A percentile compares a stretch with the other conserved stretches of the same genome.
These are phyloP conservation scores for Podila epigama DNA, from an alignment of 192 early-diverging fungal genomes.

Conservation along the genomic window DNA sequence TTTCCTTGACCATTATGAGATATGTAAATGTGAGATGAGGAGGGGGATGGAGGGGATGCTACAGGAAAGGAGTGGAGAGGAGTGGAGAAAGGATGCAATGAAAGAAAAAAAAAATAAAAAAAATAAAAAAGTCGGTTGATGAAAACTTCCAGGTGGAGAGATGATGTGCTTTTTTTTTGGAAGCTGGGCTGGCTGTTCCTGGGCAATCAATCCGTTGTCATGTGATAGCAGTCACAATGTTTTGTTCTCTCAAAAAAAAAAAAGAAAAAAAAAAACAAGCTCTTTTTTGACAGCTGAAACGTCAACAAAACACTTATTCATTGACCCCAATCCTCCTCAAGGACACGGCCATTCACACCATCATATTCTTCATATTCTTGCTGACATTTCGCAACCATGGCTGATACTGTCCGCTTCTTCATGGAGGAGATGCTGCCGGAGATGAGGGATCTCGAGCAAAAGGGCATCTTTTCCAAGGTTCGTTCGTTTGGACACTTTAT, in stretches of 20 bases:
- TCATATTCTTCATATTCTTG: background rate
- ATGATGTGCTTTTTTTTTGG: background rate
- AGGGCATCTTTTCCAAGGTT: conserved; percentile 82
- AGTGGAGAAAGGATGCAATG: background rate
- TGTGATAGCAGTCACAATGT: conserved; percentile 3
- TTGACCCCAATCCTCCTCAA: background rate
- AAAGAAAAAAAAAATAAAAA: conserved; percentile 4
- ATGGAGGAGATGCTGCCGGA: conserved; percentile 95
- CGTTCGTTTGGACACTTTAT: too few species aligned
- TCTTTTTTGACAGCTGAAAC: too few species aligned
- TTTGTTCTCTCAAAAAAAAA: conserved; percentile 4
- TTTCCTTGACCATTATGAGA: conserved; percentile 68
- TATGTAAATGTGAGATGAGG: conserved; percentile 15
- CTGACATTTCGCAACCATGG: conserved; percentile 66
- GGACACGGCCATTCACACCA: background rate
- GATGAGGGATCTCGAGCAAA: conserved; percentile 86
- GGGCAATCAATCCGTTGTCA: background rate
- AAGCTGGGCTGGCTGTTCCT: background rate
- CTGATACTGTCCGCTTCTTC: conserved; percentile 87
- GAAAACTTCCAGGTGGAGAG: background rate
- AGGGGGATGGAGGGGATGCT: background rate
- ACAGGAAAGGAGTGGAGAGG: background rate
- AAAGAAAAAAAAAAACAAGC: background rate
- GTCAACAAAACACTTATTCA: background rate
- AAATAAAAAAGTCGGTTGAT: background rate